phyloP scores from a whole-genome alignment of 331 rosid genomes.

The Pyrus hybrid region DNA sequence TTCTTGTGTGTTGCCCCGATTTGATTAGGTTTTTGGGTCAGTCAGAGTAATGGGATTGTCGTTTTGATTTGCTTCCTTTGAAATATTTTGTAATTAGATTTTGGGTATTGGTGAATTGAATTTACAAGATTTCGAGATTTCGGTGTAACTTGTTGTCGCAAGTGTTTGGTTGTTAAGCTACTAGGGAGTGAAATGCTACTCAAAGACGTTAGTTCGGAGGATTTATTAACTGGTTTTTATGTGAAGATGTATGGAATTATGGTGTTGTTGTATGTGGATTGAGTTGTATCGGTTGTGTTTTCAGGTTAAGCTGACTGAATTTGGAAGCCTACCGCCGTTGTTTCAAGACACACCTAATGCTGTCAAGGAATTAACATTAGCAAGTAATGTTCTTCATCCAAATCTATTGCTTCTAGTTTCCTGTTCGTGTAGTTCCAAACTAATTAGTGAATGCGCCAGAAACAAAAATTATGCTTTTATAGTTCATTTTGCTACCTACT shows the following conservation, averaged over 20 bases:
- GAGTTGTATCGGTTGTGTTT: not conserved
- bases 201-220: not conserved
- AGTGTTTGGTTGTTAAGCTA: not conserved
- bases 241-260: not conserved
- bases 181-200: not conserved
- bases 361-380: constrained; percentile 59
- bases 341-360: constrained; percentile 72
- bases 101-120: not conserved
- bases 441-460: not conserved
- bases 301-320: constrained; percentile 70
- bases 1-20: not conserved
- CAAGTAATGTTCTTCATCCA: constrained; percentile 51
- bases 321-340: constrained; percentile 92
- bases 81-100: not conserved
- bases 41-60: not conserved
- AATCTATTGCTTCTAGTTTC: not conserved
- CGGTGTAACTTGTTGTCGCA: not conserved
- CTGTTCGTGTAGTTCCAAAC: not conserved
- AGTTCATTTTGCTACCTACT: not conserved
- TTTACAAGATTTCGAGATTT: not conserved
- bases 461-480: not conserved
- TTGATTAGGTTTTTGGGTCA: not conserved
- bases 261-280: not conserved
- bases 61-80: not conserved
- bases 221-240: not conserved